Conservation (phyloP, 2,329 filamentous ascomycete species). For the Hypoxylon sp. region DNA sequence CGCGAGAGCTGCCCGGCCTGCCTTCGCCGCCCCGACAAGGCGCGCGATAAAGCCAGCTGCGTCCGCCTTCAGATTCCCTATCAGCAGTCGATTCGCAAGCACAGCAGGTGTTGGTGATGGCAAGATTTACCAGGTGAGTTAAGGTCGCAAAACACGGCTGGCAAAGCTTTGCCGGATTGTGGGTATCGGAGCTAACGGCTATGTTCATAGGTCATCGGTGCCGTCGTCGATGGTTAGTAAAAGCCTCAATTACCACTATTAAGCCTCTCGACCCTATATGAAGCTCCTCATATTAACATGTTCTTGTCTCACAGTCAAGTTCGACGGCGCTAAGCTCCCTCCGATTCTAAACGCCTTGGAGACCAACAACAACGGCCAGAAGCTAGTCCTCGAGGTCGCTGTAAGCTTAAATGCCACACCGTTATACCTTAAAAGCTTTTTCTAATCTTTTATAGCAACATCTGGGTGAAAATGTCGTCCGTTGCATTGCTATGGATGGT, state of each 20-base stretch:
- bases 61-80: slow-evolving; percentile 68
- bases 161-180: slow-evolving; percentile 39
- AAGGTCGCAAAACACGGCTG: slow-evolving; percentile 12
- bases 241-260: slow-evolving; percentile 41
- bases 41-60: slow-evolving; percentile 70
- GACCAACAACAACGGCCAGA: slow-evolving; percentile 91
- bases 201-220: slow-evolving; percentile 92
- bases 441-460: slow-evolving; percentile 82
- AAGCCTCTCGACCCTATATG: slow-evolving; percentile 22
- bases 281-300: slow-evolving; percentile 49
- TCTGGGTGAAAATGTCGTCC: slow-evolving; percentile 98
- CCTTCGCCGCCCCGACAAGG: slow-evolving; percentile 70
- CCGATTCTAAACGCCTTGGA: slow-evolving; percentile 97
- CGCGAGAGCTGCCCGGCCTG: slow-evolving; percentile 72
- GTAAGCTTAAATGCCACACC: slow-evolving; percentile 67
- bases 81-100: slow-evolving; percentile 72
- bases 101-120: slow-evolving; percentile 71
- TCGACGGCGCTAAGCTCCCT: slow-evolving; percentile 92
- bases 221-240: slow-evolving; percentile 94
- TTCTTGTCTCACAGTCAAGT: slow-evolving; percentile 81
- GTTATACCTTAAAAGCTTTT: slow-evolving; percentile 49
- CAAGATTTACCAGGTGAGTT: slow-evolving; percentile 77
- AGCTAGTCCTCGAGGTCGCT: slow-evolving; percentile 95
- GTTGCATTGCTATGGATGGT: slow-evolving; percentile 99
- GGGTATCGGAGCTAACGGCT: slow-evolving; percentile 58